Evolutionary conservation across 2,329 filamentous ascomycete species (phyloP).

Genomic region (Camillea tinctor): DNA sequence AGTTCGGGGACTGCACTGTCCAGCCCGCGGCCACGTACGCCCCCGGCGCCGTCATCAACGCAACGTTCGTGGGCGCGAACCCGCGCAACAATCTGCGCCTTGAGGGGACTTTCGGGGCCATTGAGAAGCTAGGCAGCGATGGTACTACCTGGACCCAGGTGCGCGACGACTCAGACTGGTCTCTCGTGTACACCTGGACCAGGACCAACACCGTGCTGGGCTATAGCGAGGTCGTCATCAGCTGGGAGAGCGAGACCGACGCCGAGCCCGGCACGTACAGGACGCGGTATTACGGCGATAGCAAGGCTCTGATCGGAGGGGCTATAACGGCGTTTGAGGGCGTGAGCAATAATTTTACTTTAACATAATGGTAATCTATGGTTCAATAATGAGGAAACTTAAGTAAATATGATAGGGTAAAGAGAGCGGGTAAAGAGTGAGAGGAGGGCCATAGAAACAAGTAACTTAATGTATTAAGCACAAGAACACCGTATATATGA

Average conservation of each 20-base stretch:
- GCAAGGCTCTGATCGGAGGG: constrained; percentile 62
- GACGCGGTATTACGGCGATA: constrained; percentile 80
- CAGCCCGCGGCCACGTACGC: constrained; percentile 55
- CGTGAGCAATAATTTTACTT: constrained; percentile 55
- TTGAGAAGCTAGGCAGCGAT: constrained; percentile 59
- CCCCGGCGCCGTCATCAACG: constrained; percentile 61
- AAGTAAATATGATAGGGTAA: too few relatives aligned
- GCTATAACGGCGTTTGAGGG: constrained; percentile 68
- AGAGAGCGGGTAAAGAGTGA: too few relatives aligned
- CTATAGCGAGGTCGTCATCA: constrained; percentile 73
- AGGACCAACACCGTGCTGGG: constrained; percentile 68
- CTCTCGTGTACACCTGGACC: constrained; percentile 76
- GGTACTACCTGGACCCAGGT: constrained; percentile 61
- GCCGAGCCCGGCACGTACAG: constrained; percentile 68
- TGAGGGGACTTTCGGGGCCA: constrained; percentile 72
- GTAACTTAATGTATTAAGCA: background rate
- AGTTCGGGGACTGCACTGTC: constrained; percentile 66
- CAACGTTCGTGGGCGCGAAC: constrained; percentile 80
- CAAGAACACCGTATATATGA: background rate
- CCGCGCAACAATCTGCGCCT: constrained; percentile 83
- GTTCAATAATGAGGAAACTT: background rate
- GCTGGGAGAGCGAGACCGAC: constrained; percentile 72
- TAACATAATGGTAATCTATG: background rate
- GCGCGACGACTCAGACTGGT: constrained; percentile 78
- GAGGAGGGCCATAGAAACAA: too few relatives aligned